Evolutionary conservation across 495 filamentous ascomycete species (phyloP).

Genomic region (Talaromyces liani): DNA sequence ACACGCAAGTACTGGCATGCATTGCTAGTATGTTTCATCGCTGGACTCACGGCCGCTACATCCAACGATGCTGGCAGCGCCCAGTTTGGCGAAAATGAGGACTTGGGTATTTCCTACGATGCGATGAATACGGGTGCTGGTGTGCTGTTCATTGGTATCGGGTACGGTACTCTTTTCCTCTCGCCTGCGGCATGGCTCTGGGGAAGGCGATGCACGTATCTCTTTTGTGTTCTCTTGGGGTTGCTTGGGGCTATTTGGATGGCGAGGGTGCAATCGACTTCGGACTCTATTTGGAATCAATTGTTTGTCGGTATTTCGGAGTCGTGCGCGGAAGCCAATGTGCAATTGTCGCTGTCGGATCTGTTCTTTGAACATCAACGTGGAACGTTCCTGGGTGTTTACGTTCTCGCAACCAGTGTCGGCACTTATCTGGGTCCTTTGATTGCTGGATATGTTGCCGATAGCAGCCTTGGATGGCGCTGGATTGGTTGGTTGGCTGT

Average conservation of each 20-base stretch:
- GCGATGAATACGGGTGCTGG: slow-evolving; percentile 20
- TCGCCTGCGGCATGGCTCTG: slow-evolving; percentile 19
- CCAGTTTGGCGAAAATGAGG: slow-evolving; percentile 17
- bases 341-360: slow-evolving; percentile 21
- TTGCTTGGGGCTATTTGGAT: slow-evolving; percentile 20
- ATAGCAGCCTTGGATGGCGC: slow-evolving; percentile 18
- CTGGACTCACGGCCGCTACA: slow-evolving; percentile 20
- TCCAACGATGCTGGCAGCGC: slow-evolving; percentile 23
- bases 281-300: slow-evolving; percentile 21
- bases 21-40: slow-evolving; percentile 16
- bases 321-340: slow-evolving; percentile 21
- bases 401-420: slow-evolving; percentile 22
- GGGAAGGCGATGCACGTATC: slow-evolving; percentile 18
- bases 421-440: slow-evolving; percentile 27
- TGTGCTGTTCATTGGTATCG: slow-evolving; percentile 20
- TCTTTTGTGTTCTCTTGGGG: slow-evolving; percentile 18
- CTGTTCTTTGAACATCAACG: slow-evolving; percentile 21
- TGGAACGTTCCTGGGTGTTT: slow-evolving; percentile 18
- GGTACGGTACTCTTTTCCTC: slow-evolving; percentile 17
- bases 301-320: slow-evolving; percentile 22
- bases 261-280: slow-evolving; percentile 10
- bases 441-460: slow-evolving; percentile 21
- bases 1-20: slow-evolving; percentile 32
- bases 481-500: slow-evolving; percentile 26
- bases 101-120: slow-evolving; percentile 18